Conservation (phyloP, 2,329 filamentous ascomycete species). For the Xylariaceae sp. region DNA sequence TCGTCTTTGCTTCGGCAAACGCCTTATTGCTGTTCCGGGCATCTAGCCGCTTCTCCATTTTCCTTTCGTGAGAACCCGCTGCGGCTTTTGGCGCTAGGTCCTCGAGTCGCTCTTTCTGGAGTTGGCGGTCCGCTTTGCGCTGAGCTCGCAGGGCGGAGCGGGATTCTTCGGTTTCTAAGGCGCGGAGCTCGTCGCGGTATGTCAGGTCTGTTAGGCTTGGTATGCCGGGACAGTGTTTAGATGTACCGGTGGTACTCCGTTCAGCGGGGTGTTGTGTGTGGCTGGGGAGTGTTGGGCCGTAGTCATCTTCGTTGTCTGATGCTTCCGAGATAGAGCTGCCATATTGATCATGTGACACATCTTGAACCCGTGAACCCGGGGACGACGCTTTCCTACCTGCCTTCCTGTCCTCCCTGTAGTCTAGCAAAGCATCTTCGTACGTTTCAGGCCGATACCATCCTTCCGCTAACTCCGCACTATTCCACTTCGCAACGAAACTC, state of each 20-base stretch:
- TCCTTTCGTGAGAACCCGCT: slow-evolving; percentile 75
- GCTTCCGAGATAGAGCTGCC: slow-evolving; percentile 26
- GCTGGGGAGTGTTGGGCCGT: slow-evolving; percentile 44
- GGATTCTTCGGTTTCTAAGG: slow-evolving; percentile 46
- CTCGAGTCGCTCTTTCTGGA: slow-evolving; percentile 71
- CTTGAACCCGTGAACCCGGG: not conserved
- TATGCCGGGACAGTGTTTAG: slow-evolving; percentile 55
- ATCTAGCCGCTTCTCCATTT: slow-evolving; percentile 80
- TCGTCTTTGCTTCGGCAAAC: slow-evolving; percentile 68
- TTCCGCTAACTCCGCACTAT: slow-evolving; percentile 78
- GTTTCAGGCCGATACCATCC: slow-evolving; percentile 90
- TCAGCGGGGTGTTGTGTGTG: not conserved
- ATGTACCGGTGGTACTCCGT: slow-evolving; percentile 15
- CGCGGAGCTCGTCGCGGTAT: slow-evolving; percentile 49
- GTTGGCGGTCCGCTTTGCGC: slow-evolving; percentile 61
- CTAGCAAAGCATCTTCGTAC: slow-evolving; percentile 41
- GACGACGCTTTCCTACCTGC: not conserved
- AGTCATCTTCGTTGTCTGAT: slow-evolving; percentile 59
- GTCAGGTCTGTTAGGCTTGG: slow-evolving; percentile 74
- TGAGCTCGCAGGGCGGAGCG: slow-evolving; percentile 55
- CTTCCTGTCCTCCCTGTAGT: not conserved
- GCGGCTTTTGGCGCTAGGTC: slow-evolving; percentile 82
- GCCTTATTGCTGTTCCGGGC: slow-evolving; percentile 69
- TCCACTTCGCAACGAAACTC: slow-evolving; percentile 90
- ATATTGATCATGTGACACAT: not conserved